These are phyloP conservation scores for Backusella tarrabulga DNA, from an alignment of 192 early-diverging fungal species.

Conservation along the genomic window DNA sequence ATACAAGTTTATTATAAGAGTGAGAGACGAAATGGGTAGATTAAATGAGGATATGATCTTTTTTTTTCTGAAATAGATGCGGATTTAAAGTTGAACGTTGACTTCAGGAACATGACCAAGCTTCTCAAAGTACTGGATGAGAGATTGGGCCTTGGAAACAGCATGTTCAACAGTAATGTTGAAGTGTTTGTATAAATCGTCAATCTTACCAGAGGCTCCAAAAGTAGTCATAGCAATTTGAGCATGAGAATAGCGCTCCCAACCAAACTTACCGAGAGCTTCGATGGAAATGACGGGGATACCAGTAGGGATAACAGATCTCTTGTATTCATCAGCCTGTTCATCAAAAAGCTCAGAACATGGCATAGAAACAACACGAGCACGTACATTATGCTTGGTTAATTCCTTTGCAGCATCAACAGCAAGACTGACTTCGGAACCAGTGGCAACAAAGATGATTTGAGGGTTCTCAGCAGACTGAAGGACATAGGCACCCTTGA, in stretches of 20 bases:
- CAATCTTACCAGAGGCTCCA: conserved; percentile 80
- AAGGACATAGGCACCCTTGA: conserved; percentile 86
- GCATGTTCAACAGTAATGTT: conserved; percentile 72
- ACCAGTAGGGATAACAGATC: conserved; percentile 74
- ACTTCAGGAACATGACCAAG: conserved; percentile 42
- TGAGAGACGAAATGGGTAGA: not conserved
- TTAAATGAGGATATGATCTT: not conserved
- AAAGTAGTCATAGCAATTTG: conserved; percentile 89
- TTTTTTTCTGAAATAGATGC: not conserved
- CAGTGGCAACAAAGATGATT: conserved; percentile 78
- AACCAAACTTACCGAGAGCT: conserved; percentile 81
- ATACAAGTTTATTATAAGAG: not conserved
- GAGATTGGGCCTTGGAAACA: conserved; percentile 71
- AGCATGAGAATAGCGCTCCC: conserved; percentile 89
- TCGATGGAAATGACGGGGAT: conserved; percentile 86
- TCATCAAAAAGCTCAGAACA: conserved; percentile 86
- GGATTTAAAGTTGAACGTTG: conserved; percentile 10
- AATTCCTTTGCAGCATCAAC: conserved; percentile 83
- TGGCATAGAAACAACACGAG: conserved; percentile 93
- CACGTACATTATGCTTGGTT: conserved; percentile 51
- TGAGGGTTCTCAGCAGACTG: conserved; percentile 57
- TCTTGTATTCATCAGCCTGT: conserved; percentile 80
- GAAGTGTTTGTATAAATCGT: conserved; percentile 80
- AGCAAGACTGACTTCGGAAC: conserved; percentile 87
- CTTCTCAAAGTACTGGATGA: conserved; percentile 73